Evolutionary conservation across 805 yeast species (phyloP).

Genomic region (Kazachstania psychrophila): DNA sequence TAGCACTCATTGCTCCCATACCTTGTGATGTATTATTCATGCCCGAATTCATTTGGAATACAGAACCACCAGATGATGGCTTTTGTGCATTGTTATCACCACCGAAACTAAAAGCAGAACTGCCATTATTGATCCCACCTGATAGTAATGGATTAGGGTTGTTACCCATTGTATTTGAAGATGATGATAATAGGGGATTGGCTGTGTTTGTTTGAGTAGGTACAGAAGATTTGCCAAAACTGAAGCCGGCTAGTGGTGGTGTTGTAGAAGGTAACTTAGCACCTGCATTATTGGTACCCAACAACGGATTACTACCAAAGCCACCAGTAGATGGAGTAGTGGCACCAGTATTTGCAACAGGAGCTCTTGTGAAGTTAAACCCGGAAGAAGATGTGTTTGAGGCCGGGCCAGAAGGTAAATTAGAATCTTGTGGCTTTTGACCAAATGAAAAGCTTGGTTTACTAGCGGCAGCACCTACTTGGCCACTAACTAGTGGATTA

Average conservation of each 20-base stretch:
- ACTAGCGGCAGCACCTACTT: neutral
- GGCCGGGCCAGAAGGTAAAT: neutral
- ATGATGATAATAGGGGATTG: constrained; percentile 4
- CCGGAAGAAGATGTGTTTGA: too few relatives aligned
- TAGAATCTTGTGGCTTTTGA: neutral
- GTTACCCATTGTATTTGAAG: neutral
- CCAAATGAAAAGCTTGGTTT: constrained; percentile 1
- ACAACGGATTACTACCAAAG: constrained; percentile 7
- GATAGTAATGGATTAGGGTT: constrained; percentile 2
- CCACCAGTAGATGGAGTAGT: neutral
- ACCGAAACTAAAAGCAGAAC: constrained; percentile 11
- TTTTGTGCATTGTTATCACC: too few relatives aligned
- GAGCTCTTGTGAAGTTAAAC: neutral
- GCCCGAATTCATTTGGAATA: constrained; percentile 1
- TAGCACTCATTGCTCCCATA: neutral
- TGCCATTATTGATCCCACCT: constrained; percentile 1
- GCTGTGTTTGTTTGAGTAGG: neutral
- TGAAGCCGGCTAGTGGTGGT: constrained; percentile 1
- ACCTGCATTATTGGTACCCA: neutral
- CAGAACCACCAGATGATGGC: constrained; percentile 10
- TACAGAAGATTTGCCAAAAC: neutral
- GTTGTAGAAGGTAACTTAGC: constrained; percentile 3
- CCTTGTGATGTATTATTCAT: too few relatives aligned
- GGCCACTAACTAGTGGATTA: too few relatives aligned
- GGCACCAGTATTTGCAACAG: neutral